Evolutionary conservation across 306 rosid genomes (phyloP).

Genomic region (Abrus pulchellus): DNA sequence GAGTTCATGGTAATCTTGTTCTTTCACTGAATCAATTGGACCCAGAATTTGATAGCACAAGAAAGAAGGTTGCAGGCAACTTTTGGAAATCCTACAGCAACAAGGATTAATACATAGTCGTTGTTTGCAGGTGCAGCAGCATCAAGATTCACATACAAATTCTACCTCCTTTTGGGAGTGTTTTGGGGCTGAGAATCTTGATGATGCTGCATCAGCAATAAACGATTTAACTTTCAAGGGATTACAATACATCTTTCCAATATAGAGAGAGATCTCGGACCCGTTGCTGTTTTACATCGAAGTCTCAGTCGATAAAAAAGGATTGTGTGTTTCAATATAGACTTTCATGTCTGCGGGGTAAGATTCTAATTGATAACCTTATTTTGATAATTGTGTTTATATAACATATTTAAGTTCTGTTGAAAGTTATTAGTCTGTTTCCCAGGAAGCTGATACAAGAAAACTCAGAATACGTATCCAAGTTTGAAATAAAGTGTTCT

Average conservation of each 20-base stretch:
- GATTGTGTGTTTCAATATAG: background rate
- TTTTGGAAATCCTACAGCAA: background rate
- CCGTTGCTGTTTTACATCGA: conserved; percentile 22
- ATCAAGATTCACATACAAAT: conserved; percentile 81
- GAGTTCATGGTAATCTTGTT: conserved; percentile 29
- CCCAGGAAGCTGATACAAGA: background rate
- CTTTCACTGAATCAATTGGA: conserved; percentile 15
- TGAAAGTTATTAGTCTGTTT: background rate
- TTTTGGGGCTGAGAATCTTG: conserved; percentile 84
- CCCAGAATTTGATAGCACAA: background rate
- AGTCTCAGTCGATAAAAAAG: background rate
- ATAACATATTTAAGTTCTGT: background rate
- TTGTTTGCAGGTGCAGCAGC: conserved; percentile 96
- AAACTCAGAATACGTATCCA: background rate
- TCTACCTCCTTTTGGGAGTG: background rate
- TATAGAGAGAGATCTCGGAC: background rate
- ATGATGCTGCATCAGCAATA: conserved; percentile 99
- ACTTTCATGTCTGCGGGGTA: background rate
- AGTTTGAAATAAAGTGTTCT: background rate
- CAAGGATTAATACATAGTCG: conserved; percentile 42
- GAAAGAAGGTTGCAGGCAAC: background rate
- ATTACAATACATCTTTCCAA: background rate
- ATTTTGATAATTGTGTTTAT: background rate
- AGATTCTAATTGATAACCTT: conserved; percentile 20
- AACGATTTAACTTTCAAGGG: conserved; percentile 51